Evolutionary conservation across 805 yeast genomes (phyloP).

Genomic region (Candida orba): DNA sequence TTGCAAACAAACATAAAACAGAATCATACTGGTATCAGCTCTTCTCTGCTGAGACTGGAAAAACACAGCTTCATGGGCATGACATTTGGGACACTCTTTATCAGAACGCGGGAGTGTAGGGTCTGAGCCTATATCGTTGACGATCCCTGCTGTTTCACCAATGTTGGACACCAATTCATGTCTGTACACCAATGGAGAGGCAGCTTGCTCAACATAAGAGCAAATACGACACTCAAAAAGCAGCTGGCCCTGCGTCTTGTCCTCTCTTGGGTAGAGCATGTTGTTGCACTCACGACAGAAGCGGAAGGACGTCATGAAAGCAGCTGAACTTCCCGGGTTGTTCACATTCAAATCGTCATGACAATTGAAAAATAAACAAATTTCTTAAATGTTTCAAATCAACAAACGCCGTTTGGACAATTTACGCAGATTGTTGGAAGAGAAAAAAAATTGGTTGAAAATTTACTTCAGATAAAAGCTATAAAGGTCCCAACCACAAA

Average conservation of each 20-base stretch:
- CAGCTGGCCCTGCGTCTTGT: conserved; percentile 60
- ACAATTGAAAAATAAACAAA: no score
- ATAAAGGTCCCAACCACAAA: neutral
- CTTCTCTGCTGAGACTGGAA: conserved; percentile 95
- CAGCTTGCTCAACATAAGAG: conserved; percentile 87
- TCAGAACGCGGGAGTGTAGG: conserved; percentile 97
- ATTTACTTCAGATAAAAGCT: conserved; percentile 1
- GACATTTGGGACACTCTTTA: conserved; percentile 88
- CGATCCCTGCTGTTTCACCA: conserved; percentile 94
- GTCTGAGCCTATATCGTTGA: conserved; percentile 90
- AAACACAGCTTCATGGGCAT: conserved; percentile 84
- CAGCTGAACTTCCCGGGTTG: no score
- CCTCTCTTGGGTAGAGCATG: conserved; percentile 97
- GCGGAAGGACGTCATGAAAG: conserved; percentile 79
- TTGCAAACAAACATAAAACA: conserved; percentile 82
- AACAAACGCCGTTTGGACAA: no score
- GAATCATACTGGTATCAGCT: conserved; percentile 90
- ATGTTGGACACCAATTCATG: conserved; percentile 89
- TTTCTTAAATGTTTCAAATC: no score
- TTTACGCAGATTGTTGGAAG: no score
- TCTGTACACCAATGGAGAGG: conserved; percentile 78
- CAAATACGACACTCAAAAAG: conserved; percentile 93
- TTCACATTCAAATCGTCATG: no score
- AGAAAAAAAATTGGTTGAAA: no score
- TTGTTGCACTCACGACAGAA: conserved; percentile 96